Evolutionary conservation across 345 rosid genomes (phyloP).

Genomic region (Syzygium oleosum): DNA sequence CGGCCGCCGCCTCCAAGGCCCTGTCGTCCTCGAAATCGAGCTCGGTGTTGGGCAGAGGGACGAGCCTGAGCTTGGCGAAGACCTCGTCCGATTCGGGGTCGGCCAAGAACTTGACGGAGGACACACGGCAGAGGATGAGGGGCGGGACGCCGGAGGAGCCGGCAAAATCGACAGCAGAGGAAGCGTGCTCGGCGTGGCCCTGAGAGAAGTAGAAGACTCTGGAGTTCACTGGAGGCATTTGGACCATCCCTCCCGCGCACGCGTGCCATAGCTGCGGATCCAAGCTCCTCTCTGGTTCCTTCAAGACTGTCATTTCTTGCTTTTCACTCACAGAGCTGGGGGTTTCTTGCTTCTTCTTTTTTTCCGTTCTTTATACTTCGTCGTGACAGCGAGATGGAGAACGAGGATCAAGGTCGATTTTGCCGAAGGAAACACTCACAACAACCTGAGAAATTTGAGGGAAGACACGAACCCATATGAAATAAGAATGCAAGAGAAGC

Average conservation of each 20-base stretch:
- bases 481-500: background rate
- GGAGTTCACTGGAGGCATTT: conserved; percentile 65
- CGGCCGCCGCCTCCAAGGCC: conserved; percentile 7
- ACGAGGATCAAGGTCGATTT: background rate
- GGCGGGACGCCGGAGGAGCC: conserved; percentile 43
- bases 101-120: conserved; percentile 66
- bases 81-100: conserved; percentile 86
- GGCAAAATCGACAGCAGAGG: conserved; percentile 46
- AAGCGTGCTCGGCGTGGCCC: conserved; percentile 83
- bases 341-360: background rate
- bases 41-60: conserved; percentile 33
- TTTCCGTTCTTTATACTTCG: background rate
- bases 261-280: conserved; percentile 98
- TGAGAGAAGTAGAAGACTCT: conserved; percentile 81
- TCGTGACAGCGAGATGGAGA: background rate
- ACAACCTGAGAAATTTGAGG: background rate
- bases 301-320: conserved; percentile 5
- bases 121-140: conserved; percentile 50
- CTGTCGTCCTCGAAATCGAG: conserved; percentile 21
- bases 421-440: background rate
- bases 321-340: background rate
- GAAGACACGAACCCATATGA: background rate
- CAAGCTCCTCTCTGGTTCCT: conserved; percentile 51
- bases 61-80: conserved; percentile 49
- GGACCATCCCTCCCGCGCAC: conserved; percentile 94